phyloP scores from a whole-genome alignment of 345 rosid species.

The Corchorus capsularis region DNA sequence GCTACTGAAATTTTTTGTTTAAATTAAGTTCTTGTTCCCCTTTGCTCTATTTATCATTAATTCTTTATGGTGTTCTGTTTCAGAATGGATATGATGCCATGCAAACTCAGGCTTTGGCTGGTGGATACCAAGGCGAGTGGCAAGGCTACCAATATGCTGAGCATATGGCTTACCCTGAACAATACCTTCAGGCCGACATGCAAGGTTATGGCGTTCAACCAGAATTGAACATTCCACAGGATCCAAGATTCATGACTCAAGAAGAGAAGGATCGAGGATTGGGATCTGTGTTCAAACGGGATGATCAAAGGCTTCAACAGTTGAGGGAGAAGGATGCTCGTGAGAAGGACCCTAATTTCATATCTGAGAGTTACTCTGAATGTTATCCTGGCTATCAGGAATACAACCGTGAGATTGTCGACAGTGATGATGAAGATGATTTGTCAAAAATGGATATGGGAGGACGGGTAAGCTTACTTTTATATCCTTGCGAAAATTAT shows the following conservation, averaged over 20 bases:
- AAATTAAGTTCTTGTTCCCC: not conserved
- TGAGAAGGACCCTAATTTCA: slow-evolving; percentile 91
- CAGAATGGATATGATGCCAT: slow-evolving; percentile 79
- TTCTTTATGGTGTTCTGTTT: slow-evolving; percentile 18
- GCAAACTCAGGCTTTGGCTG: slow-evolving; percentile 72
- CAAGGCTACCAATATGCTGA: slow-evolving; percentile 89
- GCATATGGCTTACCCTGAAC: slow-evolving; percentile 81
- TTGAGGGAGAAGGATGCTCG: slow-evolving; percentile 86
- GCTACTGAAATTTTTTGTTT: not conserved
- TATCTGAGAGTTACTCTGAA: slow-evolving; percentile 97
- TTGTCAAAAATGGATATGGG: slow-evolving; percentile 99
- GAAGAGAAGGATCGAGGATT: slow-evolving; percentile 98
- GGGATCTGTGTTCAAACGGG: slow-evolving; percentile 98
- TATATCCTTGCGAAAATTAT: not conserved
- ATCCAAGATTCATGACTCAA: slow-evolving; percentile 92
- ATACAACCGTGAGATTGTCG: slow-evolving; percentile 87
- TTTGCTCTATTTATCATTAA: not conserved
- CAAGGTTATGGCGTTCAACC: slow-evolving; percentile 63
- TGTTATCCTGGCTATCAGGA: slow-evolving; percentile 99
- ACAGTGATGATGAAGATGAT: slow-evolving; percentile 95
- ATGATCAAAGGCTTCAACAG: slow-evolving; percentile 94
- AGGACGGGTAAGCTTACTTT: slow-evolving; percentile 67
- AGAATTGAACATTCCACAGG: slow-evolving; percentile 45
- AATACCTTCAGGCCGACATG: slow-evolving; percentile 73
- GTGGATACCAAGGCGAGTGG: slow-evolving; percentile 86